Conservation (phyloP, 768 basidiomycete genomes). For the Tylopilus plumbeoviolaceoides region DNA sequence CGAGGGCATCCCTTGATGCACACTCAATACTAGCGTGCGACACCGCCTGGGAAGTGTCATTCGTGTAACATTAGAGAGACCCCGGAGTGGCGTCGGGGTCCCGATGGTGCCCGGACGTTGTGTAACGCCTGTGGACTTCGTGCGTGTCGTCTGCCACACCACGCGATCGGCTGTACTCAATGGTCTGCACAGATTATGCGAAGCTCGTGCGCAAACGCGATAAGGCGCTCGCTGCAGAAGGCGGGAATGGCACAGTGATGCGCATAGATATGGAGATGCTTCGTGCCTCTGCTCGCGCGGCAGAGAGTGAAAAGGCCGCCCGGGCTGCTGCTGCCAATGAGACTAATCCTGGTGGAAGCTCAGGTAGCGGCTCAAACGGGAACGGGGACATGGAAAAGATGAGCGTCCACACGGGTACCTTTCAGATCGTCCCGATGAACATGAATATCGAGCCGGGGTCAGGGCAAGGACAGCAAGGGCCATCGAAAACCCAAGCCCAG, state of each 20-base stretch:
- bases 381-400: slow-evolving; percentile 27
- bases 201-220: slow-evolving; percentile 79
- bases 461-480: slow-evolving; percentile 3
- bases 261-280: slow-evolving; percentile 74
- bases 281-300: slow-evolving; percentile 65
- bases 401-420: slow-evolving; percentile 53
- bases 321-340: slow-evolving; percentile 29
- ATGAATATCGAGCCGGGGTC: slow-evolving; percentile 19
- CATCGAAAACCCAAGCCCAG: slow-evolving; percentile 1
- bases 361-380: slow-evolving; percentile 5
- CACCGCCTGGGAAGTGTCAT: slow-evolving; percentile 83
- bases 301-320: slow-evolving; percentile 36
- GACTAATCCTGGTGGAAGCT: slow-evolving; percentile 19
- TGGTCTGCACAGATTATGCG: slow-evolving; percentile 57
- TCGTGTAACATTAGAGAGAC: slow-evolving; percentile 86
- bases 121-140: slow-evolving; percentile 86
- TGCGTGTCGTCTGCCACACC: slow-evolving; percentile 26
- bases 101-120: slow-evolving; percentile 77
- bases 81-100: slow-evolving; percentile 84
- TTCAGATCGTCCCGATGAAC: slow-evolving; percentile 40
- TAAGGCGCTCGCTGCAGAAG: slow-evolving; percentile 53
- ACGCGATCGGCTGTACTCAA: background rate
- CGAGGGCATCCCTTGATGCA: slow-evolving; percentile 16
- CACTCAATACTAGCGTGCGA: slow-evolving; percentile 60
- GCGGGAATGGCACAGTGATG: slow-evolving; percentile 37